phyloP scores from a whole-genome alignment of 768 basidiomycete genomes.

The Leucocoprinus sp. region DNA sequence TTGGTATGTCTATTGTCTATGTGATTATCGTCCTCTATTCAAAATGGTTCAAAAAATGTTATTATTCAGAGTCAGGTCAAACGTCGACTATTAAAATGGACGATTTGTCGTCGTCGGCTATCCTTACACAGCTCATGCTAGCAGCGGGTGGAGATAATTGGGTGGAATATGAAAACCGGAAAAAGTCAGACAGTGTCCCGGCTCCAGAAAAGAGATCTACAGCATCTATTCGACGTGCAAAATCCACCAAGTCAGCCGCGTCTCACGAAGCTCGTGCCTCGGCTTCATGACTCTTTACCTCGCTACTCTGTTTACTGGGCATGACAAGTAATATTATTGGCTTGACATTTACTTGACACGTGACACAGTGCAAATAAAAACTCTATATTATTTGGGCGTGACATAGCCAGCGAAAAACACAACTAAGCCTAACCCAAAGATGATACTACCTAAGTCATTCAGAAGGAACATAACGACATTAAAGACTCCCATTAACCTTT shows the following conservation, averaged over 20 bases:
- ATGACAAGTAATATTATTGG: conserved; percentile 3
- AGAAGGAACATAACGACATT: conserved; percentile 60
- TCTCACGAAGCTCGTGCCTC: background rate
- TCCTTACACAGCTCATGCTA: conserved; percentile 66
- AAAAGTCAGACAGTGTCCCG: conserved; percentile 36
- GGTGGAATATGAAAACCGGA: conserved; percentile 45
- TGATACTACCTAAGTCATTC: conserved; percentile 60
- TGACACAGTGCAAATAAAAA: background rate
- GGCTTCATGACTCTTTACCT: background rate
- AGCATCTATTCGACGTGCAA: background rate
- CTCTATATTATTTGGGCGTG: conserved; percentile 7
- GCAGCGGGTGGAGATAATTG: conserved; percentile 52
- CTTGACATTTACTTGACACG: conserved; percentile 3
- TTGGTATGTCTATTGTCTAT: conserved; percentile 47
- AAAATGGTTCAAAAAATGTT: background rate
- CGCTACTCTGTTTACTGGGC: background rate
- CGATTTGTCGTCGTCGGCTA: conserved; percentile 62
- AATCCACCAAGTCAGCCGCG: no score
- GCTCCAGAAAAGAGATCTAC: conserved; percentile 14
- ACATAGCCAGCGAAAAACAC: conserved; percentile 47
- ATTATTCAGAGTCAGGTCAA: conserved; percentile 24
- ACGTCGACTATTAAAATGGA: conserved; percentile 43
- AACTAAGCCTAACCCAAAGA: conserved; percentile 68
- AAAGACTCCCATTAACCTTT: conserved; percentile 54
- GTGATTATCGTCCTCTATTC: background rate